A percentile compares a stretch with the other conserved stretches of the same genome.
These are phyloP conservation scores for Fusarium solani-melongenae DNA, from an alignment of 2,329 filamentous ascomycete genomes.

Conservation along the genomic window DNA sequence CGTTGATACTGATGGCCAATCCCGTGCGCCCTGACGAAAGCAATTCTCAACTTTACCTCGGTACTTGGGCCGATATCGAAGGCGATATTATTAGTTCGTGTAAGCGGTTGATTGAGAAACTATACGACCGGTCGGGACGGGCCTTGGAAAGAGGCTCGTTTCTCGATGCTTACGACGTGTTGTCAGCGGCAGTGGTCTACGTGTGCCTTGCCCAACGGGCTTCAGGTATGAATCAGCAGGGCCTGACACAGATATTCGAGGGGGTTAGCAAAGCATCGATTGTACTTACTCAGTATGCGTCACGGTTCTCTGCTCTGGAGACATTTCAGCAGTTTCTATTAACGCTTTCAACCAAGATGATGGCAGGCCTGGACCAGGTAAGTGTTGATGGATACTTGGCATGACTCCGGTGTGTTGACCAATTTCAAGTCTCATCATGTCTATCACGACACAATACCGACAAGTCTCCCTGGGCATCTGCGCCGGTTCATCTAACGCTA, in stretches of 20 bases:
- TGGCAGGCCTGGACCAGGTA: not conserved
- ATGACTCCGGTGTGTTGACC: not conserved
- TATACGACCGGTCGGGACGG: not conserved
- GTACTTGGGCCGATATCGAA: not conserved
- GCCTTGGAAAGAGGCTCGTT: slow-evolving; percentile 1
- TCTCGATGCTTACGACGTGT: slow-evolving; percentile 19
- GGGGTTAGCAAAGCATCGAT: slow-evolving; percentile 26
- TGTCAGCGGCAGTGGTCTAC: slow-evolving; percentile 14
- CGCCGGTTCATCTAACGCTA: slow-evolving; percentile 2
- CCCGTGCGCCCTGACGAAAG: fast-evolving
- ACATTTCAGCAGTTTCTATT: slow-evolving; percentile 20
- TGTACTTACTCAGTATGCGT: slow-evolving; percentile 13
- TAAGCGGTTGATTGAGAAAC: slow-evolving; percentile 5
- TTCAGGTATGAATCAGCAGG: not conserved
- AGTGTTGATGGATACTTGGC: not conserved
- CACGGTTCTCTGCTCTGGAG: slow-evolving; percentile 1
- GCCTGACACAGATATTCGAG: slow-evolving; percentile 14
- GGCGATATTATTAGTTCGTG: slow-evolving; percentile 7
- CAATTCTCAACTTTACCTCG: not conserved
- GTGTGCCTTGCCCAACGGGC: not conserved
- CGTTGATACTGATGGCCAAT: slow-evolving; percentile 1
- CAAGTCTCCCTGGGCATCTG: slow-evolving; percentile 11
- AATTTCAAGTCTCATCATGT: not conserved
- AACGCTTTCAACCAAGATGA: slow-evolving; percentile 1
- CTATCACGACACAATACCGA: not conserved